These are phyloP conservation scores for Powellomyces hirtus DNA, from an alignment of 192 early-diverging fungal species.

Conservation along the genomic window DNA sequence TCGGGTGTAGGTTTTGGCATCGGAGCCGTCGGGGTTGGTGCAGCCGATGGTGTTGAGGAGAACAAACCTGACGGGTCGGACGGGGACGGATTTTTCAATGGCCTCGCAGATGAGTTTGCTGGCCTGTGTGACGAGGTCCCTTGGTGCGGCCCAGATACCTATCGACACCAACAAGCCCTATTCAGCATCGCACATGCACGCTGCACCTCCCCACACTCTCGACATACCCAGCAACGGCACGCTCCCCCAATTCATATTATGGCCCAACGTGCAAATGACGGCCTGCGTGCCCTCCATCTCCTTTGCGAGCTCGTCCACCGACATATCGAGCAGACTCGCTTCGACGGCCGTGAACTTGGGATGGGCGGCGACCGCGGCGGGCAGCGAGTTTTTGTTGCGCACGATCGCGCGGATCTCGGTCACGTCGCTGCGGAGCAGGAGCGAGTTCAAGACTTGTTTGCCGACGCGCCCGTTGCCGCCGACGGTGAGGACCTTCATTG, in stretches of 20 bases:
- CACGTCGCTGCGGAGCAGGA: neutral
- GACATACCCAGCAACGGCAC: slow-evolving; percentile 10
- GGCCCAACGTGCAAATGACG: slow-evolving; percentile 17
- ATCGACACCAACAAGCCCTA: no score
- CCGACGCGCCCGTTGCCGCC: neutral
- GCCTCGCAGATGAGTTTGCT: neutral
- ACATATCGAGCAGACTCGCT: slow-evolving; percentile 9
- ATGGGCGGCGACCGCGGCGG: neutral
- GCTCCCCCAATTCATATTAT: neutral
- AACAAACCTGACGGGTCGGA: neutral
- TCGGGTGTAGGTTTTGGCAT: neutral
- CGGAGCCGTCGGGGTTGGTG: slow-evolving; percentile 12
- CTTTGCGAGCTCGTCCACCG: neutral
- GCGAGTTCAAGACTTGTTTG: neutral
- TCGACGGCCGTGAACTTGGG: slow-evolving; percentile 1
- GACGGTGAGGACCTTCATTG: neutral
- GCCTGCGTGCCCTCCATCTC: slow-evolving; percentile 6
- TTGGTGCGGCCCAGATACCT: slow-evolving; percentile 10
- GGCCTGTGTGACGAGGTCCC: slow-evolving; percentile 4
- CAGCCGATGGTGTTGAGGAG: slow-evolving; percentile 15
- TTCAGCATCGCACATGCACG: no score
- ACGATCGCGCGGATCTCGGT: slow-evolving; percentile 6
- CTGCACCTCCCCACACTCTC: no score
- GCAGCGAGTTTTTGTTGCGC: neutral
- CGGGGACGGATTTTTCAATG: neutral